Evolutionary conservation across 1,284 basidiomycete genomes (phyloP).

Genomic region (Leucoagaricus sp.): DNA sequence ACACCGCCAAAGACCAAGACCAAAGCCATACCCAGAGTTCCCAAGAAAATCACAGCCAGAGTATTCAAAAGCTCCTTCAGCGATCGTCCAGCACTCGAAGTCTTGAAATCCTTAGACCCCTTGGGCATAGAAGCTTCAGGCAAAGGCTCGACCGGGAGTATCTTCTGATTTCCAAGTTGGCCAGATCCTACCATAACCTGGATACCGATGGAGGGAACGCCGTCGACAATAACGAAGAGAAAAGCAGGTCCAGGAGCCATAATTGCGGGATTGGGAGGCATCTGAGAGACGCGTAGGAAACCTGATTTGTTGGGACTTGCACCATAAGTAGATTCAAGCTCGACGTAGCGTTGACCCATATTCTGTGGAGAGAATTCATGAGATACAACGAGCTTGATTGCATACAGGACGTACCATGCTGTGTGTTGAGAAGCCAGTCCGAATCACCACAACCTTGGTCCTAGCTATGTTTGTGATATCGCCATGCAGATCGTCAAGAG

Average conservation of each 20-base stretch:
- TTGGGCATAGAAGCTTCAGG: conserved; percentile 19
- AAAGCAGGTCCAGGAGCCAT: conserved; percentile 76
- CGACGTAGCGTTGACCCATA: conserved; percentile 75
- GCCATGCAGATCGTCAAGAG: conserved; percentile 52
- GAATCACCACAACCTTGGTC: conserved; percentile 73
- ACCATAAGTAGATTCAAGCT: conserved; percentile 69
- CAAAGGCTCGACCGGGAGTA: conserved; percentile 32
- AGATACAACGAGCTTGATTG: not conserved
- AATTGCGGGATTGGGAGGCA: conserved; percentile 81
- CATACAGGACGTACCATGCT: conserved; percentile 54
- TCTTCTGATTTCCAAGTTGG: conserved; percentile 58
- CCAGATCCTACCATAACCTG: conserved; percentile 79
- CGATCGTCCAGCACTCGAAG: not conserved
- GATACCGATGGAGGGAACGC: conserved; percentile 71
- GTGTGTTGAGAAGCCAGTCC: conserved; percentile 87
- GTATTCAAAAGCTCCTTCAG: not conserved
- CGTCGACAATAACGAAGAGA: conserved; percentile 78
- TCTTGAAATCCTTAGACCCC: not conserved
- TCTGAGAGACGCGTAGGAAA: conserved; percentile 70
- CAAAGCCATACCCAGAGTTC: not conserved
- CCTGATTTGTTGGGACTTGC: conserved; percentile 68
- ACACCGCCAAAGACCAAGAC: not conserved
- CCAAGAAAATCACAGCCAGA: not conserved
- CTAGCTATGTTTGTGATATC: conserved; percentile 45
- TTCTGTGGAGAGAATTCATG: conserved; percentile 44